These are phyloP conservation scores for Diaporthe nobilis DNA, from an alignment of 2,329 filamentous ascomycete genomes.

Conservation along the genomic window DNA sequence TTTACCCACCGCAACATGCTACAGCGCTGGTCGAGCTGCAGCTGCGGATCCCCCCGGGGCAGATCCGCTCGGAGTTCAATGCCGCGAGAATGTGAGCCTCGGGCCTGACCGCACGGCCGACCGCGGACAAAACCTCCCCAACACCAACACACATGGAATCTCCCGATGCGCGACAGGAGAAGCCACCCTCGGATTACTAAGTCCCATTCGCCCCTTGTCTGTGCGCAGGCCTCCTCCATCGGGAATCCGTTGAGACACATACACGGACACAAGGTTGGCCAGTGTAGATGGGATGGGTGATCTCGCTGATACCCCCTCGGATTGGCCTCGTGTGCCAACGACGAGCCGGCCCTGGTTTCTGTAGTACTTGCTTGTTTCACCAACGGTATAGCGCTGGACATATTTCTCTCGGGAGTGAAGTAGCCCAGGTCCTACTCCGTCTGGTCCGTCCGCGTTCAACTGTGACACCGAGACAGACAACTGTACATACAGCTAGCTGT, in stretches of 20 bases:
- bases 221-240: constrained; percentile 1
- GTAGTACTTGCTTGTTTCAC: constrained; percentile 4
- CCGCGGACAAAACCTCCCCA: not conserved
- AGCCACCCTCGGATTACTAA: not conserved
- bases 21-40: not conserved
- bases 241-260: constrained; percentile 10
- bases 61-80: not conserved
- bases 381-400: not conserved
- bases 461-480: not conserved
- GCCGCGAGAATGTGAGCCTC: not conserved
- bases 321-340: not conserved
- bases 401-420: not conserved
- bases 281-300: not conserved
- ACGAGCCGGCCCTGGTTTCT: not conserved
- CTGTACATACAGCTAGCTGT: constrained; percentile 12
- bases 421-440: not conserved
- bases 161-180: not conserved
- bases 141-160: not conserved
- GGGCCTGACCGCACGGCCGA: not conserved
- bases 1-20: not conserved
- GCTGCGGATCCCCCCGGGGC: not conserved
- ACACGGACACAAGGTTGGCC: not conserved
- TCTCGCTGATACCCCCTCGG: not conserved
- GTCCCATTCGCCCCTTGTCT: not conserved
- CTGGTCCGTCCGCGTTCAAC: not conserved